Evolutionary conservation across 768 basidiomycete species (phyloP).

Genomic region (Rhizopogon vesiculosus): DNA sequence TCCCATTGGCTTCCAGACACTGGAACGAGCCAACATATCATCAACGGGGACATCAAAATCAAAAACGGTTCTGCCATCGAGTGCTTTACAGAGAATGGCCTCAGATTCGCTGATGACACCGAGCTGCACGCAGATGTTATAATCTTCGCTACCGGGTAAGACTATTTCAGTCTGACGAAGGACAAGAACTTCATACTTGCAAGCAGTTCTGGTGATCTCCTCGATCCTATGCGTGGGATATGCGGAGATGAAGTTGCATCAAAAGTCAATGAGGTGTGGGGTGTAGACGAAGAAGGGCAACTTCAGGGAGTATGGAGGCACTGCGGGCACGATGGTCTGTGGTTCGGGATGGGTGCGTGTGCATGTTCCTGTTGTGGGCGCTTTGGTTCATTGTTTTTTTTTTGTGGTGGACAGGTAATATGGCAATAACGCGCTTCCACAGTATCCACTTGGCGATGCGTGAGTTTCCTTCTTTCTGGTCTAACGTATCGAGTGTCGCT

Average conservation of each 20-base stretch:
- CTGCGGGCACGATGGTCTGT: conserved; percentile 31
- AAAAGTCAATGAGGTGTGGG: conserved; percentile 53
- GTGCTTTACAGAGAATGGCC: conserved; percentile 25
- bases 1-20: conserved; percentile 17
- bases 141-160: conserved; percentile 27
- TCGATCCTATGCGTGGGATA: conserved; percentile 34
- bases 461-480: conserved; percentile 11
- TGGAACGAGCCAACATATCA: conserved; percentile 40
- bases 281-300: conserved; percentile 61
- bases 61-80: conserved; percentile 36
- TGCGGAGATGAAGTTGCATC: conserved; percentile 42
- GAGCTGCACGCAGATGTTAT: conserved; percentile 28
- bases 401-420: conserved; percentile 12
- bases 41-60: conserved; percentile 45
- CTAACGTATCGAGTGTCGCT: not conserved
- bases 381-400: not conserved
- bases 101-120: conserved; percentile 25
- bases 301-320: conserved; percentile 34
- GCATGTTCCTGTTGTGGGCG: not conserved
- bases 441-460: conserved; percentile 27
- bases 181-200: not conserved
- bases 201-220: conserved; percentile 42
- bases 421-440: conserved; percentile 22
- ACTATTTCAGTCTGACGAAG: not conserved
- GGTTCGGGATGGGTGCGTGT: conserved; percentile 22